phyloP scores from a whole-genome alignment of 2,329 filamentous ascomycete genomes.

The Ophiocordyceps camponoti-leonardi region DNA sequence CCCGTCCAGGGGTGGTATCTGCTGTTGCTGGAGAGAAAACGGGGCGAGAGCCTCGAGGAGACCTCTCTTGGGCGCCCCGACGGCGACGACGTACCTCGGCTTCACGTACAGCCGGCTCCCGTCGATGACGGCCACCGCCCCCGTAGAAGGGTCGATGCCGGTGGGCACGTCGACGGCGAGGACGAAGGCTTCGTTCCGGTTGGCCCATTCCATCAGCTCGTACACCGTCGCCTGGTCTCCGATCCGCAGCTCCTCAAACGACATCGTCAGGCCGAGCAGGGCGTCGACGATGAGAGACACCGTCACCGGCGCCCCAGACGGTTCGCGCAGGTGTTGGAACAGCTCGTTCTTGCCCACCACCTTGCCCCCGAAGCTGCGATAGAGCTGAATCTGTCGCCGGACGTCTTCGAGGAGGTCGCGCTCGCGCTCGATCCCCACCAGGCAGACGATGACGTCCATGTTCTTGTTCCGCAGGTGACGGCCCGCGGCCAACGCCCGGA shows the following conservation, averaged over 20 bases:
- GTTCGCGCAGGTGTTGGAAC: conserved; percentile 39
- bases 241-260: conserved; percentile 74
- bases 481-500: conserved; percentile 68
- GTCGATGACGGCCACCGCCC: conserved; percentile 49
- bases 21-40: conserved; percentile 17
- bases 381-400: conserved; percentile 65
- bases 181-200: conserved; percentile 67
- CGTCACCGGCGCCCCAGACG: conserved; percentile 25
- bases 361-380: conserved; percentile 66
- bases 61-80: conserved; percentile 76
- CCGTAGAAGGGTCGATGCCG: conserved; percentile 66
- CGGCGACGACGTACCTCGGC: conserved; percentile 65
- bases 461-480: conserved; percentile 76
- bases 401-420: conserved; percentile 66
- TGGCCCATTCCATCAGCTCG: conserved; percentile 86
- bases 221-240: conserved; percentile 73
- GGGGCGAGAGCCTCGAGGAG: conserved; percentile 59
- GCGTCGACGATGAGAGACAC: conserved; percentile 79
- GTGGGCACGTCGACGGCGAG: conserved; percentile 84
- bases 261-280: conserved; percentile 67
- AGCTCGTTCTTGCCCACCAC: conserved; percentile 45
- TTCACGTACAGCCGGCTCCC: conserved; percentile 65
- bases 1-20: conserved; percentile 7
- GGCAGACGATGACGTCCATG: conserved; percentile 62
- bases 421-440: conserved; percentile 73